phyloP scores from a whole-genome alignment of 1,139 yeast genomes.

The Pichia sp. region DNA sequence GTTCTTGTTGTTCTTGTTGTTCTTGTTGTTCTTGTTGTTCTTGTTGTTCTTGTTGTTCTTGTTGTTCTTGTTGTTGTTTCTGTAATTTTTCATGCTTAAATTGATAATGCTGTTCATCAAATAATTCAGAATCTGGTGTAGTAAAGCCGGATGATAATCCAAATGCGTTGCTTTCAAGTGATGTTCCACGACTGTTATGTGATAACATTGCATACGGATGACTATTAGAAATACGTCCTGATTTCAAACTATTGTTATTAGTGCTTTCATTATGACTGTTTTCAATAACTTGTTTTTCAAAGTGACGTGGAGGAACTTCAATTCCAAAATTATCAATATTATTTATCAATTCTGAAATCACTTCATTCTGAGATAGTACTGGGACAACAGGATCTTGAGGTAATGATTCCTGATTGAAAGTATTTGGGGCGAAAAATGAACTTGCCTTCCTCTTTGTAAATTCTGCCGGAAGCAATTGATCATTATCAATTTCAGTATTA shows the following conservation, averaged over 20 bases:
- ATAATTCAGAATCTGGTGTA: conserved; percentile 1
- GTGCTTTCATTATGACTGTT: background rate
- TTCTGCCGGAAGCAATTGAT: conserved; percentile 8
- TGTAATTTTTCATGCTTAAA: background rate
- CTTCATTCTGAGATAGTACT: background rate
- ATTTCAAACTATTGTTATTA: background rate
- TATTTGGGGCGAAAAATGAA: conserved; percentile 17
- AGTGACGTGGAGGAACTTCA: conserved; percentile 11
- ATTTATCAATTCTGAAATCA: conserved; percentile 4
- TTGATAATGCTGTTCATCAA: too few species aligned
- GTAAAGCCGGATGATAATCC: conserved; percentile 5
- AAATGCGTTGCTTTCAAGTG: background rate
- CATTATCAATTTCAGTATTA: conserved; percentile 19
- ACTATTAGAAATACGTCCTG: background rate
- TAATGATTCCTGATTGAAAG: background rate
- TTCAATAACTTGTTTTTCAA: conserved; percentile 1
- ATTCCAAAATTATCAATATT: conserved; percentile 8
- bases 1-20: too few species aligned
- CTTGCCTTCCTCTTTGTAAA: conserved; percentile 21
- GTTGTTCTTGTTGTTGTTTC: background rate
- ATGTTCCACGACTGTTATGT: background rate
- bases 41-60: too few species aligned
- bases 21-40: too few species aligned
- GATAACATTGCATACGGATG: conserved; percentile 8
- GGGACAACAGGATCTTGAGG: conserved; percentile 1